Base-by-base conservation (phyloP, 2,329 filamentous ascomycete species). In the Lasiodiplodia theobromae region DNA sequence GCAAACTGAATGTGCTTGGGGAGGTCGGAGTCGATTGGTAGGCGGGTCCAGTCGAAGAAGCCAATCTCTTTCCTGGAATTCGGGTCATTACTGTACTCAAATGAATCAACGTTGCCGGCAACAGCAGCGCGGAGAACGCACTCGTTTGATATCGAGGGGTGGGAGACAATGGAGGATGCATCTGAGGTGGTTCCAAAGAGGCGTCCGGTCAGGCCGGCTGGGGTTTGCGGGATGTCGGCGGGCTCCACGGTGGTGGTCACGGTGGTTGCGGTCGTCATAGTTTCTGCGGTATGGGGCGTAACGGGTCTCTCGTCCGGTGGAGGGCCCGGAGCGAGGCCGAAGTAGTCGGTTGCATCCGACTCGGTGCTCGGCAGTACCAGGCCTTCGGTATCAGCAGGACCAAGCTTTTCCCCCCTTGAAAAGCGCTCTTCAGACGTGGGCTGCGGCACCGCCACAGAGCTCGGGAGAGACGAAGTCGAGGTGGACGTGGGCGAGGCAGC, bases 21-120 rank as follows among this genome's bases (percentile, higher is more conserved):
- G 51, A 94, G 83, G 31, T 85, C 85, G 16, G 88, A 82, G 4
- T 87, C 87, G 14, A 90, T 64, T 1, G 90, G 87, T 60, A 95
- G 84, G 66, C 88, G 86, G 4, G 92, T 96, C 93, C 93, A 96
- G 78, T 96, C 93, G 75, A 94, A 95, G 38, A 88, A 91, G 14
- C 86, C 82, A 72, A 82, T 75, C 64, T 84, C 75, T 68, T 76
- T 71, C 28, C 73, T 68, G 56, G 71, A 67, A 66, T 71, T 72
- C 3, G 71, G 66, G 69, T 72, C 71, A 65, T 23, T 51, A 58
- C 52, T 65, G 72, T 77, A 79, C 72, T 71, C 72, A 70, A 81
- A 81, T 68, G 75, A 69, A 77, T 81, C 79, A 79, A 79, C 73
- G 72, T 78, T 75, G 71, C 78, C 79, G 64, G 78, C 79, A 74